Base-by-base conservation (phyloP, 495 filamentous ascomycete genomes). In the Pyrenopolyporus hunteri region DNA sequence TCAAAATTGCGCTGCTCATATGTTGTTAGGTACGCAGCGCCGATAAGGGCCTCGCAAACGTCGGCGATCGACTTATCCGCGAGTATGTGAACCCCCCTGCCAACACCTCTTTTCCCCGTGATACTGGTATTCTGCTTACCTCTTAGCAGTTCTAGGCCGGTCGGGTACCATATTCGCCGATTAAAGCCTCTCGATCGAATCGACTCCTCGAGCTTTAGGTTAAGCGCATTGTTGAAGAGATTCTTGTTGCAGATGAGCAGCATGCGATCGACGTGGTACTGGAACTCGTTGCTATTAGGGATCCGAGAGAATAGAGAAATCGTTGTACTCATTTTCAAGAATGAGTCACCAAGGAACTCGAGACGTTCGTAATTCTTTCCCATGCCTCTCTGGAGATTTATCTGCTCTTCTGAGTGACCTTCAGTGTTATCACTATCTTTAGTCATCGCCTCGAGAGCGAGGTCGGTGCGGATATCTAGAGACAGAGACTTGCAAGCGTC, bases 281-380 rank as follows among this genome's bases (percentile, higher is more conserved):
- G 85, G 51, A 86, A 93, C 68, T 98, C 95, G 65, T 92, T 83
- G 57, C 89, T 83, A 49, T 89, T 84, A 0, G 92, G 91, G 19
- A 88, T 86, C 17, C 85, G 79, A 4, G 84, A 84, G 66, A 87
- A 98, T 4, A 95, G 77, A 16, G 91, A 82, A 16, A 98, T 91
- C 0, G 93, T 91, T 7, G 94, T 98, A 31, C 90, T 90, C 87
- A 96, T 92, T 77, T 98, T 98, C 35, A 98, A 81, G 70, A 97
- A 97, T 44, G 87, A 89, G 71, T 98, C 94, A 0, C 94, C 94
- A 10, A 98, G 79, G 61, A 98, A 95, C 56, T 98, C 94, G 1
- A 98, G 85, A 20, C 94, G 85, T 73, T 98, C 94, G 66, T 98
- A 98, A 63, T 98, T 97, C 50, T 87, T 91, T 8, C 93, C 94